These are phyloP conservation scores for Anacardium occidentale DNA, from an alignment of 345 rosid genomes.

Conservation along the genomic window DNA sequence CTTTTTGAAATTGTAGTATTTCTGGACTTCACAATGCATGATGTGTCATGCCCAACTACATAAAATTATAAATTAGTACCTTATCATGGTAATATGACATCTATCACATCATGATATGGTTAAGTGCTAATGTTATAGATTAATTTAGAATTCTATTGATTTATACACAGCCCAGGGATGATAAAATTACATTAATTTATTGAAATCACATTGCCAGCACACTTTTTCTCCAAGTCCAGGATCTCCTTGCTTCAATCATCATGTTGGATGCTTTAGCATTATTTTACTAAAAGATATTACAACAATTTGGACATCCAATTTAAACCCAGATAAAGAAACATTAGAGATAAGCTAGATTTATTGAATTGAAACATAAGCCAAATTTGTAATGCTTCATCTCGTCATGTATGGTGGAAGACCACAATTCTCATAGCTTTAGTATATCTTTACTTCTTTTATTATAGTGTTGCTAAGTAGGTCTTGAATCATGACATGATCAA, in stretches of 20 bases:
- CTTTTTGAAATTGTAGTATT: too few relatives aligned
- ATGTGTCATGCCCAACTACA: too few relatives aligned
- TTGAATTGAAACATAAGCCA: not conserved
- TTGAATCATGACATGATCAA: not conserved
- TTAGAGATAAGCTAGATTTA: not conserved
- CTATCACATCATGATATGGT: not conserved
- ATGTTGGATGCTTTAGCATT: not conserved
- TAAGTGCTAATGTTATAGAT: not conserved
- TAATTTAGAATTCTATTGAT: not conserved
- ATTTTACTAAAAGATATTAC: not conserved
- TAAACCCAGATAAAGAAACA: not conserved
- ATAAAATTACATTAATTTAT: not conserved
- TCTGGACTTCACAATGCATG: too few relatives aligned
- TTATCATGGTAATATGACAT: not conserved
- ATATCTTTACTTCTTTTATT: too few relatives aligned
- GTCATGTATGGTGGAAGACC: not conserved
- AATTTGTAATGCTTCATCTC: not conserved
- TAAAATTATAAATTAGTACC: not conserved
- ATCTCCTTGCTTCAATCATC: not conserved
- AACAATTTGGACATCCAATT: not conserved
- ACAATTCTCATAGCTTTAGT: not conserved
- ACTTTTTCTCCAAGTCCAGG: not conserved
- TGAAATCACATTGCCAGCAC: not conserved
- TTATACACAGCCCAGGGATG: not conserved
- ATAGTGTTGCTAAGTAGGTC: slow-evolving; percentile 9